Conservation (phyloP, 805 yeast genomes). For the Kodamaea restingae region DNA sequence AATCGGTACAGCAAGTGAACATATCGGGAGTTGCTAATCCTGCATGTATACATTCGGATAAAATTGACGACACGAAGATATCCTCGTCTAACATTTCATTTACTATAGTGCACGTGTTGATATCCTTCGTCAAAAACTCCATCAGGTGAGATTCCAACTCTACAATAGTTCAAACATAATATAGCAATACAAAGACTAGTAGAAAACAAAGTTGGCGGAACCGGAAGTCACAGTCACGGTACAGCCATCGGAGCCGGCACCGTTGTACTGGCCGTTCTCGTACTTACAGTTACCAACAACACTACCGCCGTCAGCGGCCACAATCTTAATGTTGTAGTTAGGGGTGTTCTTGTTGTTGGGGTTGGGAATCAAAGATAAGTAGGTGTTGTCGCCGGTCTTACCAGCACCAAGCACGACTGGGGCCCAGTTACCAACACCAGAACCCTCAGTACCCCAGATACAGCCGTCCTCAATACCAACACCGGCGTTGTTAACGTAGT, state of each 20-base stretch:
- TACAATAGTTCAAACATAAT: not conserved
- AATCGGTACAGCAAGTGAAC: too few relatives aligned
- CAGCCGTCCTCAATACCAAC: constrained; percentile 66
- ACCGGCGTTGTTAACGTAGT: constrained; percentile 75
- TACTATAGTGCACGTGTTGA: too few relatives aligned
- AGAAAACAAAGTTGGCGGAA: constrained; percentile 57
- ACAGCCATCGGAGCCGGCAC: constrained; percentile 69
- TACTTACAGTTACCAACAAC: constrained; percentile 41
- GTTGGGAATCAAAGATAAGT: constrained; percentile 72
- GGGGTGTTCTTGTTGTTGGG: constrained; percentile 56
- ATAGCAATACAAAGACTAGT: constrained; percentile 17
- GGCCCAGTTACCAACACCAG: constrained; percentile 75
- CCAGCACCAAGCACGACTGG: constrained; percentile 80
- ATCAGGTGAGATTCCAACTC: too few relatives aligned
- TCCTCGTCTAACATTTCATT: too few relatives aligned
- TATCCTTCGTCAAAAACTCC: too few relatives aligned
- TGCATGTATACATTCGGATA: too few relatives aligned
- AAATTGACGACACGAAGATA: too few relatives aligned
- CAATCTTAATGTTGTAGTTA: constrained; percentile 42
- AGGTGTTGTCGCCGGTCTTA: constrained; percentile 52
- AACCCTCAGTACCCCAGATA: constrained; percentile 60
- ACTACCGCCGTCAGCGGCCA: constrained; percentile 39
- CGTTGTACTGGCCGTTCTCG: constrained; percentile 43
- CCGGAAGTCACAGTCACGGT: constrained; percentile 65
- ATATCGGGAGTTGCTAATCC: too few relatives aligned